A percentile compares a stretch with the other conserved stretches of the same genome.
Evolutionary conservation across 495 filamentous ascomycete species (phyloP).

Genomic region (Lasiosphaeriaceae sp.): DNA sequence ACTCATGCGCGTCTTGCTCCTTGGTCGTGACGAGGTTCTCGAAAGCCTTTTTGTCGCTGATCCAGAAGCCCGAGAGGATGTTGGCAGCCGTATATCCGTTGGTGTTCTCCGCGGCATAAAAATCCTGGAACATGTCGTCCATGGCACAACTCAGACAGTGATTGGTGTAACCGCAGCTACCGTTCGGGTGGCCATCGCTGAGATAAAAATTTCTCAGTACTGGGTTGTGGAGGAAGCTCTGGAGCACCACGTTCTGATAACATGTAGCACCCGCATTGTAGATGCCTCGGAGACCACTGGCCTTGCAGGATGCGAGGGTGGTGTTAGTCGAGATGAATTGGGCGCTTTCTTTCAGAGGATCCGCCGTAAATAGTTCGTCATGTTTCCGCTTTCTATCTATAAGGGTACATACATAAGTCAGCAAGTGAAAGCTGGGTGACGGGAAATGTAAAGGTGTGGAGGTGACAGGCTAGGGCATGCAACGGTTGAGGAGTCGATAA

Average conservation of each 20-base stretch:
- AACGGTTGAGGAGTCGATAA: no score
- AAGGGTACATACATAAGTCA: not conserved
- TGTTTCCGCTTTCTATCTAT: constrained; percentile 55
- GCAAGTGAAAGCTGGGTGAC: not conserved
- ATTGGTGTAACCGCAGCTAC: constrained; percentile 55
- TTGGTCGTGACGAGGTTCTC: constrained; percentile 84
- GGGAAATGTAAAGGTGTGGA: not conserved
- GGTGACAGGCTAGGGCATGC: no score
- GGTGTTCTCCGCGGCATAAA: constrained; percentile 73
- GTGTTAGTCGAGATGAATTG: constrained; percentile 58
- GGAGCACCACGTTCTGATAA: constrained; percentile 88
- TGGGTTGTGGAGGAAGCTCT: constrained; percentile 84
- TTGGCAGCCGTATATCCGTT: constrained; percentile 81
- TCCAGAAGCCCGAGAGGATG: constrained; percentile 77
- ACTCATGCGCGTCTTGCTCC: constrained; percentile 94
- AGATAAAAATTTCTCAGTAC: constrained; percentile 83
- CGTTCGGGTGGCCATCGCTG: constrained; percentile 70
- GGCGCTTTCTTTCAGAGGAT: constrained; percentile 54
- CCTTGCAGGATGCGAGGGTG: constrained; percentile 60
- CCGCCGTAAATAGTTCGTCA: constrained; percentile 51
- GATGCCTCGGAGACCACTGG: constrained; percentile 75
- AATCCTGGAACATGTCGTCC: constrained; percentile 88
- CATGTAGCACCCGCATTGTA: constrained; percentile 93
- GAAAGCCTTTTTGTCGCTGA: constrained; percentile 55
- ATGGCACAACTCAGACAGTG: constrained; percentile 83